Evolutionary conservation across 2,329 filamentous ascomycete species (phyloP).

Genomic region (Penicillium rolfsii): DNA sequence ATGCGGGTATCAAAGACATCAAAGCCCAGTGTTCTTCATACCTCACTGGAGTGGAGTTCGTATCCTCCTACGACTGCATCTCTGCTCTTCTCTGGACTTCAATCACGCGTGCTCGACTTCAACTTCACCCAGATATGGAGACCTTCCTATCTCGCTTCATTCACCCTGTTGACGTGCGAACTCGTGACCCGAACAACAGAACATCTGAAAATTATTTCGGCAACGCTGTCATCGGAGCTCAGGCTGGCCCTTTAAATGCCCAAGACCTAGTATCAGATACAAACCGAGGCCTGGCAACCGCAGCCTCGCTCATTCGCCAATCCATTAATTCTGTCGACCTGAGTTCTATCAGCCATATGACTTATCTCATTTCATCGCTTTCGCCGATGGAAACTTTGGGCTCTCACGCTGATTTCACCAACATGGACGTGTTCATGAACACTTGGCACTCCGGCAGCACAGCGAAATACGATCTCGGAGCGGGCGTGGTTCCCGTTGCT

Average conservation of each 20-base stretch:
- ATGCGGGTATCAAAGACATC: conserved; percentile 19
- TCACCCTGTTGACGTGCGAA: conserved; percentile 29
- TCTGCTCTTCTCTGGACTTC: conserved; percentile 31
- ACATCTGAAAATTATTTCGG: conserved; percentile 29
- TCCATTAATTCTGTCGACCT: conserved; percentile 21
- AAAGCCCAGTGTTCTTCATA: conserved; percentile 20
- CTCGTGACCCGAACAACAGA: conserved; percentile 25
- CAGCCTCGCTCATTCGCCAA: conserved; percentile 27
- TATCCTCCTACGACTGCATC: conserved; percentile 34
- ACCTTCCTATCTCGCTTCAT: conserved; percentile 16
- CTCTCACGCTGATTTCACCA: conserved; percentile 21
- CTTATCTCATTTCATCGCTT: conserved; percentile 21
- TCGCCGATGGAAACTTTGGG: conserved; percentile 19
- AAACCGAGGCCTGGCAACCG: conserved; percentile 19
- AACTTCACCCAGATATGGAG: conserved; percentile 20
- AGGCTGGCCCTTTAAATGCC: conserved; percentile 20
- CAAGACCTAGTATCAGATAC: conserved; percentile 14
- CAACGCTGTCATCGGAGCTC: conserved; percentile 25
- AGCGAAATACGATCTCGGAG: conserved; percentile 29
- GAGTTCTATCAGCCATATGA: conserved; percentile 19
- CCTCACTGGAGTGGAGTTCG: conserved; percentile 21
- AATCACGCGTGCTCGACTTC: conserved; percentile 28
- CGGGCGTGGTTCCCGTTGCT: conserved; percentile 18
- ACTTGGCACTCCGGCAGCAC: conserved; percentile 28
- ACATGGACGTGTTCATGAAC: conserved; percentile 32